Percentiles rank a stretch among this genome's conserved stretches.
Evolutionary conservation across 768 basidiomycete genomes (phyloP).

Genomic region (Mycena amicta): DNA sequence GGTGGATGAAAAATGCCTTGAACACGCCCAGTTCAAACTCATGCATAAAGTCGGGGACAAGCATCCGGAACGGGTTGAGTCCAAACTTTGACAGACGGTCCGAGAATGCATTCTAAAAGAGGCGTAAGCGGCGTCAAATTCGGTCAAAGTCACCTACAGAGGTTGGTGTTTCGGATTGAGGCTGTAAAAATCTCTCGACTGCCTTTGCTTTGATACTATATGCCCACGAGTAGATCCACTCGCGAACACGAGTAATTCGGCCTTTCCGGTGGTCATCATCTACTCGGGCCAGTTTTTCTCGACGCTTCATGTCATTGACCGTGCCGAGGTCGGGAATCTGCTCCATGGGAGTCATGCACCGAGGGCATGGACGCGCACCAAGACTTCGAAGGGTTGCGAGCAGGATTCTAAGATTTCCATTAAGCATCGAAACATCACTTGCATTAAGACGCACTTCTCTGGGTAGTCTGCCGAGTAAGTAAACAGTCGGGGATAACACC

Average conservation of each 20-base stretch:
- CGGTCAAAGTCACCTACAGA: constrained; percentile 19
- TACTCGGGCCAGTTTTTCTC: constrained; percentile 6
- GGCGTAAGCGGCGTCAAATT: background rate
- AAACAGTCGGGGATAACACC: constrained; percentile 34
- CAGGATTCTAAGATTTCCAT: constrained; percentile 20
- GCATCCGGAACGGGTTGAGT: constrained; percentile 5
- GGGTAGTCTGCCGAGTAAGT: constrained; percentile 40
- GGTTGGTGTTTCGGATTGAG: constrained; percentile 26
- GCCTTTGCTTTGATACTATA: constrained; percentile 19
- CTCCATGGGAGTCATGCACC: constrained; percentile 25
- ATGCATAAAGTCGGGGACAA: constrained; percentile 28
- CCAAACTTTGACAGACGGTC: constrained; percentile 2
- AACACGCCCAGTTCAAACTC: constrained; percentile 33
- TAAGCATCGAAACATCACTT: background rate
- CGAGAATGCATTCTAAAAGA: constrained; percentile 5
- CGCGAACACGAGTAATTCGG: constrained; percentile 20
- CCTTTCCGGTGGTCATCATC: constrained; percentile 6
- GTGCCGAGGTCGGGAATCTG: constrained; percentile 30
- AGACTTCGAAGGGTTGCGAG: constrained; percentile 29
- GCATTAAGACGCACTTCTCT: constrained; percentile 32
- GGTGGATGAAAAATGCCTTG: constrained; percentile 28
- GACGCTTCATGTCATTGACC: constrained; percentile 7
- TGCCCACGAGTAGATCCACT: constrained; percentile 27
- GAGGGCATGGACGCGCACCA: constrained; percentile 28
- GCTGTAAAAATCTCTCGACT: constrained; percentile 24